phyloP scores from a whole-genome alignment of 1,139 yeast species.

The Kodamaea arcana region DNA sequence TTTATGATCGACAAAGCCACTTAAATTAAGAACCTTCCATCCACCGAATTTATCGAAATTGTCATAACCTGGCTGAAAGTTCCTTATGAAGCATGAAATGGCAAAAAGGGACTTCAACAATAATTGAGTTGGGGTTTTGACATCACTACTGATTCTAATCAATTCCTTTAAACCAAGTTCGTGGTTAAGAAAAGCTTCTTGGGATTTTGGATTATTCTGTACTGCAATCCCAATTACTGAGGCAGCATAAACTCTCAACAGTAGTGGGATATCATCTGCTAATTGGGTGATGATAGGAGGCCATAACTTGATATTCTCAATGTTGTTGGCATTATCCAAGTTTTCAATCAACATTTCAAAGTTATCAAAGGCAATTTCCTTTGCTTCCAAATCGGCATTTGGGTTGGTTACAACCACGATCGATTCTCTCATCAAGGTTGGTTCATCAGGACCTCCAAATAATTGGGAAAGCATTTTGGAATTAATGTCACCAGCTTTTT shows the following conservation, averaged over 20 bases:
- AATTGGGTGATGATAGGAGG: conserved; percentile 54
- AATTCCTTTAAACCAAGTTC: conserved; percentile 46
- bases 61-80: conserved; percentile 54
- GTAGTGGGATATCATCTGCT: conserved; percentile 27
- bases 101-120: conserved; percentile 72
- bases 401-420: conserved; percentile 59
- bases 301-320: conserved; percentile 84
- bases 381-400: conserved; percentile 60
- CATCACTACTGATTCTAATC: conserved; percentile 1
- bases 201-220: conserved; percentile 80
- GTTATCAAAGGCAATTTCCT: conserved; percentile 78
- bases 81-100: conserved; percentile 69
- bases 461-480: conserved; percentile 72
- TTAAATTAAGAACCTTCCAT: conserved; percentile 42
- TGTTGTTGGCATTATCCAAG: conserved; percentile 90
- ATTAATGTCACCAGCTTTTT: conserved; percentile 65
- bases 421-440: conserved; percentile 75
- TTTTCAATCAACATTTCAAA: conserved; percentile 93
- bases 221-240: conserved; percentile 88
- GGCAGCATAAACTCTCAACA: conserved; percentile 56
- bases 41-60: conserved; percentile 58
- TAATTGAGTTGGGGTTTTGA: conserved; percentile 30
- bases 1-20: conserved; percentile 23
- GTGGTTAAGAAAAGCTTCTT: conserved; percentile 55
- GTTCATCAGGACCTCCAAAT: conserved; percentile 85